Evolutionary conservation across 306 rosid genomes (phyloP).

Genomic region (Phaseolus lunatus): DNA sequence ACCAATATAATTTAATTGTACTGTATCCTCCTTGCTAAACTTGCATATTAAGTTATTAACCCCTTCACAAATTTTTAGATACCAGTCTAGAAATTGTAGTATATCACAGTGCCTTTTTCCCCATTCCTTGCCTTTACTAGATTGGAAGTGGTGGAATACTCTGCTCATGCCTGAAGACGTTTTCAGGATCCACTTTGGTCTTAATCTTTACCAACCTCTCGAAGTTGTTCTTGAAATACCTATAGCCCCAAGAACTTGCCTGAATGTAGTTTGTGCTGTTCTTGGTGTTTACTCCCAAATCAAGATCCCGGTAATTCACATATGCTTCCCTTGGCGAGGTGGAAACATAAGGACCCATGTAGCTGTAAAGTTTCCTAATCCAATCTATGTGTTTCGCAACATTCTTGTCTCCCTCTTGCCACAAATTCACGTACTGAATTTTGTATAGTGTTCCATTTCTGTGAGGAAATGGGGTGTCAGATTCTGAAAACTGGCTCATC

Average conservation of each 20-base stretch:
- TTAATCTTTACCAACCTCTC: slow-evolving; percentile 55
- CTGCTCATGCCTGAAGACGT: slow-evolving; percentile 63
- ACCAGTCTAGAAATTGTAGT: slow-evolving; percentile 20
- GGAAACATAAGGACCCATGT: slow-evolving; percentile 57
- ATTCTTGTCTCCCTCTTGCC: slow-evolving; percentile 46
- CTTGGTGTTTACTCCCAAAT: slow-evolving; percentile 53
- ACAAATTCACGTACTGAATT: slow-evolving; percentile 49
- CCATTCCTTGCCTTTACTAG: slow-evolving; percentile 19
- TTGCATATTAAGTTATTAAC: neutral
- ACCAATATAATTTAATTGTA: slow-evolving; percentile 23
- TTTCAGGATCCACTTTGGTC: slow-evolving; percentile 56
- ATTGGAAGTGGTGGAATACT: slow-evolving; percentile 55
- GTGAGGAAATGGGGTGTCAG: slow-evolving; percentile 66
- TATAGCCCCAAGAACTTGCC: slow-evolving; percentile 55
- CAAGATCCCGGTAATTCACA: slow-evolving; percentile 61
- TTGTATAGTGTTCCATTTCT: slow-evolving; percentile 65
- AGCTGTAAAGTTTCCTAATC: slow-evolving; percentile 56
- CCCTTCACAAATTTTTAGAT: slow-evolving; percentile 35
- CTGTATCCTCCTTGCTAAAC: slow-evolving; percentile 34
- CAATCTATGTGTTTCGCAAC: slow-evolving; percentile 50
- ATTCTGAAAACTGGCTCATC: slow-evolving; percentile 61
- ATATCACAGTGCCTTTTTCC: slow-evolving; percentile 39
- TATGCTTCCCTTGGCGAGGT: slow-evolving; percentile 54
- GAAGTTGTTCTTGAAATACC: slow-evolving; percentile 54
- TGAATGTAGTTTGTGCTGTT: slow-evolving; percentile 48